These are phyloP conservation scores for Dactylella cylindrospora DNA, from an alignment of 2,329 filamentous ascomycete species.

Conservation along the genomic window DNA sequence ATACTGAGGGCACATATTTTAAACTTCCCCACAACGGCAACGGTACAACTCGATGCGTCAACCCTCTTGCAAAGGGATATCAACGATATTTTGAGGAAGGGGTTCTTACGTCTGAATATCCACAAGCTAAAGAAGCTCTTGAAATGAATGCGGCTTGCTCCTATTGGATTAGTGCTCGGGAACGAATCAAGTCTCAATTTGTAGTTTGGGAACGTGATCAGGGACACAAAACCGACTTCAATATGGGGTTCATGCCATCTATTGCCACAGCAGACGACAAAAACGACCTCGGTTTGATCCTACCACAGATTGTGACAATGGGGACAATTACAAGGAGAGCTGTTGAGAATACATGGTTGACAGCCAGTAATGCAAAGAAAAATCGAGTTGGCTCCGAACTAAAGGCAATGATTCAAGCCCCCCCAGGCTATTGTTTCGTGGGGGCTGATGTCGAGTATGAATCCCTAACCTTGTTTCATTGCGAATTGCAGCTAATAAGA, in stretches of 20 bases:
- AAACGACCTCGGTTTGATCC: constrained; percentile 71
- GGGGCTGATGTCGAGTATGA: constrained; percentile 82
- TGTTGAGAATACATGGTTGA: constrained; percentile 98
- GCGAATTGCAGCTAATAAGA: neutral
- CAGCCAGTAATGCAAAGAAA: constrained; percentile 92
- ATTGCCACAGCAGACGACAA: constrained; percentile 44
- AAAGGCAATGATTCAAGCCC: constrained; percentile 94
- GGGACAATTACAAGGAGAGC: constrained; percentile 91
- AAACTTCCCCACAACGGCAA: constrained; percentile 97
- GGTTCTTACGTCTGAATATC: constrained; percentile 79
- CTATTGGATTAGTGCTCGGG: constrained; percentile 96
- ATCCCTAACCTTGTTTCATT: neutral
- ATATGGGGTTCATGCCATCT: constrained; percentile 45
- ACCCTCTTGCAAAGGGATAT: constrained; percentile 88
- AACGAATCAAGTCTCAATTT: constrained; percentile 92
- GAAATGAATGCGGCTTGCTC: constrained; percentile 99
- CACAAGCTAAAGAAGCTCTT: constrained; percentile 88
- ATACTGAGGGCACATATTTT: constrained; percentile 70
- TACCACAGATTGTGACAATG: constrained; percentile 97
- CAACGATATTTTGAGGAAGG: constrained; percentile 88
- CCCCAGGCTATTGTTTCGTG: constrained; percentile 87
- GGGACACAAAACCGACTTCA: constrained; percentile 44
- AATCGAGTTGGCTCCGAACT: constrained; percentile 95
- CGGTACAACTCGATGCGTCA: constrained; percentile 77
- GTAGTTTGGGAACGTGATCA: constrained; percentile 78